Evolutionary conservation across 768 basidiomycete genomes (phyloP), one percentile per base, ranked within the genome.

Genomic region (Collybia mongolica): DNA sequence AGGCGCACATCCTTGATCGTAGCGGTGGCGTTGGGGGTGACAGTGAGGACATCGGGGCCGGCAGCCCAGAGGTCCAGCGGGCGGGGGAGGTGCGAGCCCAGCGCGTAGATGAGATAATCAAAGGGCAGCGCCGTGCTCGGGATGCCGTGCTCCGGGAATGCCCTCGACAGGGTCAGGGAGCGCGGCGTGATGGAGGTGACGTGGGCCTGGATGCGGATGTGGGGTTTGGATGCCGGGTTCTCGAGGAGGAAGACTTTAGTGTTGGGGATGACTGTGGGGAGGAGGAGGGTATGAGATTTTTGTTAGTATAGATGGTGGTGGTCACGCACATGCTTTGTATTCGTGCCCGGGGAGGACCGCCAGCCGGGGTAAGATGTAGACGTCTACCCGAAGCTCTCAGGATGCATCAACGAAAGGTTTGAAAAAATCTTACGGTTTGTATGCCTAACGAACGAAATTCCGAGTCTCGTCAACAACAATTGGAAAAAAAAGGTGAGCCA

Each of bases 91-190:
- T 75, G 75, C 14, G 81, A 80, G 1, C 85, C 86, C 1, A 84
- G 76, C 0, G 84, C 84, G 43, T 85, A 79, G 14, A 86, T 68
- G 3, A 76, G 71, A 48, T 78, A 84, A 53, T 86, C 81, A 52
- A 80, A 86, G 11, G 64, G 58, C 3, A 86, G 59, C 2, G 57
- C 62, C 5, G 55, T 51, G 12, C 63, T 57, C 2, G 60, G 52
- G 44, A 79, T 62, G 9, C 74, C 76, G 39, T 70, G 62, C 45
- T 80, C 75, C 0, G 79, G 76, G 60, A 79, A 80, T 0, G 74
- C 55, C 44, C 66, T 65, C n/a, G 75, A 75, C 2, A 82, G 67
- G 0, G 70, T 77, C 43, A 83, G 53, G 22, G 70, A 64, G 50
- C 73, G 63, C 5, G 67, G 56, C 32, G 59, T 52, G 40, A 83